Conservation (phyloP, 208 protist genomes). For the Leishmania arabica region DNA sequence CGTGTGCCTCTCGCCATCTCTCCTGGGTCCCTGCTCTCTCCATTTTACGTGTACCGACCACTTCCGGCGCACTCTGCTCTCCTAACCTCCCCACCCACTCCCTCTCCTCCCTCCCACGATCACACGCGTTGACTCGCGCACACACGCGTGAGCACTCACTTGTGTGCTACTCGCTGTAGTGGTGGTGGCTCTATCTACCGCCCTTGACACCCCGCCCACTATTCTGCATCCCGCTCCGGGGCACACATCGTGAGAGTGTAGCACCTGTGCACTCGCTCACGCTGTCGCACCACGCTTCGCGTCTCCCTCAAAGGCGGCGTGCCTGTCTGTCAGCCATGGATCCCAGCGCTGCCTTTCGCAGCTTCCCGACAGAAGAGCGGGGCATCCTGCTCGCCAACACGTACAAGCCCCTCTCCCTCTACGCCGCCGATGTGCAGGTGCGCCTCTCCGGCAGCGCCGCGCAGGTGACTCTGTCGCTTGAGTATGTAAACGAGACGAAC, state of each 20-base stretch:
- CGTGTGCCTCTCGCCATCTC: neutral
- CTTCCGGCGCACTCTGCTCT: neutral
- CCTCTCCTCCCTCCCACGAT: neutral
- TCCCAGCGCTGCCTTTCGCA: slow-evolving; percentile 41
- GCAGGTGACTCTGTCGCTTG: slow-evolving; percentile 54
- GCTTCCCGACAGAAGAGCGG: slow-evolving; percentile 37
- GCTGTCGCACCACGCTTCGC: neutral
- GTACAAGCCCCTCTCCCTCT: slow-evolving; percentile 65
- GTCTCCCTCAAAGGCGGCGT: neutral
- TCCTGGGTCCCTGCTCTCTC: neutral
- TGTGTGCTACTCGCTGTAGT: neutral
- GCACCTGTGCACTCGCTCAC: neutral
- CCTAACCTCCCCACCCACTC: neutral
- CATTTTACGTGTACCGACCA: neutral
- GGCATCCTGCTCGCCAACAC: slow-evolving; percentile 52
- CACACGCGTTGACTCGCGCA: neutral
- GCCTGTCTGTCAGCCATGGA: slow-evolving; percentile 9
- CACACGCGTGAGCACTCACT: neutral
- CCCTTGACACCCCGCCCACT: neutral
- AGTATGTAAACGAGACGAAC: slow-evolving; percentile 78
- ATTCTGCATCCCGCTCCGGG: too few species aligned
- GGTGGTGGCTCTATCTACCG: neutral
- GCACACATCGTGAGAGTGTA: neutral
- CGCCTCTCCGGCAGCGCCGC: slow-evolving; percentile 52
- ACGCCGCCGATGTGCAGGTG: slow-evolving; percentile 49